Evolutionary conservation across 2,329 filamentous ascomycete genomes (phyloP), one percentile per base, ranked within the genome.

Genomic region (Lasiodiplodia sp.): DNA sequence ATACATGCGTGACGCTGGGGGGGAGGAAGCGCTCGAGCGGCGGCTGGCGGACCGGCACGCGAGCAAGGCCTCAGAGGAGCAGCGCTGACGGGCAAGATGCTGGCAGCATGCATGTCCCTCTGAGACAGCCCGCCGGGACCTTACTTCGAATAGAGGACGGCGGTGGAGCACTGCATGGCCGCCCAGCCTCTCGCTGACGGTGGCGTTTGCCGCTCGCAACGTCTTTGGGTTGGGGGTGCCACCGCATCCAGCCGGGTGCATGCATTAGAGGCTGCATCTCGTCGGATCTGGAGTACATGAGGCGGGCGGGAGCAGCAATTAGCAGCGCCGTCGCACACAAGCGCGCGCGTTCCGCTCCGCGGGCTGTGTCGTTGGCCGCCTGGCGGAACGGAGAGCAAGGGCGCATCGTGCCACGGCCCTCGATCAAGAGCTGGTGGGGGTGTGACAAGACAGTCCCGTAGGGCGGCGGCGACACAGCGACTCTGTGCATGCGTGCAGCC

Each of bases 311-410:
- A 49, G 25, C 40, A 47, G 58, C 58, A 52, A 38, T 34, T 25
- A 51, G 58, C 58, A 63, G 28, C 21, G 18, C 18, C 34, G 60
- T 64, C 11, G 47, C 21, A 64, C 60, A 37, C 60, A 64, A 21
- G 60, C 60, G 60, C 60, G 60, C 60, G 60, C 60, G 60, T 52
- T 64, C 60, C 60, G 60, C 60, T 52, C 44, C 44, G 57, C 37
- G 57, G 57, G 23, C 57, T 28, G 57, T 62, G 57, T 62, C 28
- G 47, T 14, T 25, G 38, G 25, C 40, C 21, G 51, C 40, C 23
- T 23, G 40, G 60, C 44, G 31, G 60, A 52, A 64, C n/a, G 31
- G 28, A 52, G 28, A 64, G 44, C 47, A 64, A 64, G 60, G 60
- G 60, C 47, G 60, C 60, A 47, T 34, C 47, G 60, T 64, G 60